phyloP scores from a whole-genome alignment of 2,329 filamentous ascomycete genomes.

The Proliferodiscus dingleyae region DNA sequence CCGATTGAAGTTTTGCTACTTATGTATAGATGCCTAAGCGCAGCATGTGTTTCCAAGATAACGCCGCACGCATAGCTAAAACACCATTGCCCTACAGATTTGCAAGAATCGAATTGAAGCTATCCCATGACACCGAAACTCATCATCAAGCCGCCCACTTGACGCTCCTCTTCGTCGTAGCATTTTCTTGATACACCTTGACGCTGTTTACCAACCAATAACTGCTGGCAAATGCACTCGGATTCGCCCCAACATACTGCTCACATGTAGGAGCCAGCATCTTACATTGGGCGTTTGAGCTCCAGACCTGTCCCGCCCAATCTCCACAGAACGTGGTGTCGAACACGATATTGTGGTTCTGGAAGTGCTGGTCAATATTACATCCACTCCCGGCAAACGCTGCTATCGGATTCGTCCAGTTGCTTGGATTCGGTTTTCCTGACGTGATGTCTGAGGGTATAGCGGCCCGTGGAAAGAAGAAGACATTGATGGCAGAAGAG shows the following conservation, averaged over 20 bases:
- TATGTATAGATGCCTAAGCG: too few species aligned
- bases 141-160: too few species aligned
- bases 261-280: constrained; percentile 60
- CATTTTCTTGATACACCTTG: neutral
- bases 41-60: too few species aligned
- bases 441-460: constrained; percentile 61
- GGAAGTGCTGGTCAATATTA: constrained; percentile 66
- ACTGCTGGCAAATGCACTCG: constrained; percentile 36
- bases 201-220: neutral
- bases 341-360: constrained; percentile 69
- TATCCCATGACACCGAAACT: too few species aligned
- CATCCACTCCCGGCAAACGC: constrained; percentile 66
- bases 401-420: constrained; percentile 67
- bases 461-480: constrained; percentile 67
- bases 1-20: too few species aligned
- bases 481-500: constrained; percentile 64
- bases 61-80: too few species aligned
- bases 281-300: constrained; percentile 49
- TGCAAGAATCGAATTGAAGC: too few species aligned
- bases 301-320: constrained; percentile 75
- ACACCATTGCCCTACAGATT: too few species aligned
- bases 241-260: constrained; percentile 67
- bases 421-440: constrained; percentile 56
- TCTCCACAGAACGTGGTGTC: constrained; percentile 80
- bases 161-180: neutral